Conservation (phyloP, 768 basidiomycete species). For the Chlorophyllum brunneum region DNA sequence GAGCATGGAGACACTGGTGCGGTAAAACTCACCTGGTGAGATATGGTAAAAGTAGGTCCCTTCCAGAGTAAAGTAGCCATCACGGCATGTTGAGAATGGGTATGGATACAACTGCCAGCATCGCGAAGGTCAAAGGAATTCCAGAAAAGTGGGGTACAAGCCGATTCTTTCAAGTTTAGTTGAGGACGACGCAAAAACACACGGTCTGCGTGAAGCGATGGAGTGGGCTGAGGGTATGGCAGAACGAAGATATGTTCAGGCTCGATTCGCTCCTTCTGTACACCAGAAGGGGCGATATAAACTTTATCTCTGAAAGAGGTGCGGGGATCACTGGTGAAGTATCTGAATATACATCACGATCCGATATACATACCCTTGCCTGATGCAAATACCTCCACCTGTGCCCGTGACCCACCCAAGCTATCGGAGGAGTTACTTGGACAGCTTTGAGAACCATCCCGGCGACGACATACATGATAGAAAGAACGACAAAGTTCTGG, state of each 20-base stretch:
- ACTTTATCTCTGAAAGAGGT: conserved; percentile 55
- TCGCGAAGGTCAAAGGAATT: conserved; percentile 78
- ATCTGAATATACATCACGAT: not conserved
- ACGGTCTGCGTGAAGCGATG: conserved; percentile 63
- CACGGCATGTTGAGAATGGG: conserved; percentile 87
- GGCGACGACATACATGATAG: conserved; percentile 44
- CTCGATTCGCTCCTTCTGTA: conserved; percentile 86
- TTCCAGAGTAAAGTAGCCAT: conserved; percentile 82
- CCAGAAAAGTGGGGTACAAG: conserved; percentile 91
- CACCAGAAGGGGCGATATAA: conserved; percentile 85
- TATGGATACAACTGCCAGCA: conserved; percentile 88
- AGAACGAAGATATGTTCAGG: conserved; percentile 86
- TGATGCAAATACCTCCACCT: conserved; percentile 77
- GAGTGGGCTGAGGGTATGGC: conserved; percentile 63
- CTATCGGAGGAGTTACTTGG: conserved; percentile 18
- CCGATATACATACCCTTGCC: conserved; percentile 51
- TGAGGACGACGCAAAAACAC: conserved; percentile 75
- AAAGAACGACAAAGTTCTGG: conserved; percentile 82
- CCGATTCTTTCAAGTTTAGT: conserved; percentile 73
- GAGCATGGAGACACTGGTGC: conserved; percentile 3
- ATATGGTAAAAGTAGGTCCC: conserved; percentile 69
- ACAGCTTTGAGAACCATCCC: not conserved
- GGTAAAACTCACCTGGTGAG: conserved; percentile 60
- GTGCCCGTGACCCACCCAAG: conserved; percentile 94
- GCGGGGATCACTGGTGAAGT: not conserved